A percentile compares a stretch with the other conserved stretches of the same genome.
These are phyloP conservation scores for Mentha longifolia DNA, from an alignment of 257 asterid genomes.

Conservation along the genomic window DNA sequence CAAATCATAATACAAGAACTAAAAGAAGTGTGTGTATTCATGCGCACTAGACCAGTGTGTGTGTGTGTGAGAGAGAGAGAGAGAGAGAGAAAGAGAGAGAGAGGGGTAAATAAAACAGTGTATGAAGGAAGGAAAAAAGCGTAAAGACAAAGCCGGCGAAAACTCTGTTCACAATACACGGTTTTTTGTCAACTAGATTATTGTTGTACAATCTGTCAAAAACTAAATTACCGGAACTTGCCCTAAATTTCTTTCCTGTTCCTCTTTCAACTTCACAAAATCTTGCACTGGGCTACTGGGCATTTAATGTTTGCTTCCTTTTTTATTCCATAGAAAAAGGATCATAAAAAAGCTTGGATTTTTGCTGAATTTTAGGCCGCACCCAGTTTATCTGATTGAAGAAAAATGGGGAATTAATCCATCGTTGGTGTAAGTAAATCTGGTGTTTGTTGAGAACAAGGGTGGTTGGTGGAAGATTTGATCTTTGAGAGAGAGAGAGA, in stretches of 20 bases:
- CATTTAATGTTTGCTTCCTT: slow-evolving; percentile 22
- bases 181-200: slow-evolving; percentile 35
- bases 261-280: slow-evolving; percentile 15
- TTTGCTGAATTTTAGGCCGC: slow-evolving; percentile 31
- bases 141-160: slow-evolving; percentile 73
- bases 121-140: slow-evolving; percentile 46
- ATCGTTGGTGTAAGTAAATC: slow-evolving; percentile 41
- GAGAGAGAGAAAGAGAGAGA: slow-evolving; percentile 31
- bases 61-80: slow-evolving; percentile 29
- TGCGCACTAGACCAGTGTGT: slow-evolving; percentile 17
- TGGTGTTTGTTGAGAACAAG: slow-evolving; percentile 34
- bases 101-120: slow-evolving; percentile 32
- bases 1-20: background rate
- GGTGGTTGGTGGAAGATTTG: slow-evolving; percentile 37
- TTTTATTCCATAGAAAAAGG: slow-evolving; percentile 19
- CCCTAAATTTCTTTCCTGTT: slow-evolving; percentile 29
- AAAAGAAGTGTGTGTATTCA: background rate
- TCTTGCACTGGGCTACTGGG: slow-evolving; percentile 19
- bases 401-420: slow-evolving; percentile 42
- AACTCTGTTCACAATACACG: slow-evolving; percentile 49
- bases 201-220: slow-evolving; percentile 37
- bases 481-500: slow-evolving; percentile 39
- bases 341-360: slow-evolving; percentile 27
- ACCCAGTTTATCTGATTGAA: slow-evolving; percentile 30
- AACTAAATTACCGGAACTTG: slow-evolving; percentile 34